Conservation (phyloP, 768 basidiomycete species). For the Kwoniella sp. region DNA sequence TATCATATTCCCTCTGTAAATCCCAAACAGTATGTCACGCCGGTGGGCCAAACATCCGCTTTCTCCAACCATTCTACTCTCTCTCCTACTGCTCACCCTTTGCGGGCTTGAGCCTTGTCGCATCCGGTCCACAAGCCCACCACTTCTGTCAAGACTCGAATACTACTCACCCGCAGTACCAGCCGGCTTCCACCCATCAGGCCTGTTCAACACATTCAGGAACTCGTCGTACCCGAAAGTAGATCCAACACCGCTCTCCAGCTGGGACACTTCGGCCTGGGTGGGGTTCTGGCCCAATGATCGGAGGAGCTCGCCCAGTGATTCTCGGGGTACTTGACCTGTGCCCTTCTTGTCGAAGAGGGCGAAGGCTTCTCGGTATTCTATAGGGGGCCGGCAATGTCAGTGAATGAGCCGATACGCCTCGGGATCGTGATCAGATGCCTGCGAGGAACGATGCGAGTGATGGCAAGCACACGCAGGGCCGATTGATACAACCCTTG, state of each 20-base stretch:
- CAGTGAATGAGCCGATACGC: too few species aligned
- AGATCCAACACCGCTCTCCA: conserved; percentile 70
- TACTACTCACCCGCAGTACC: conserved; percentile 87
- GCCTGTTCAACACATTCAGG: conserved; percentile 84
- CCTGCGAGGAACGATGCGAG: too few species aligned
- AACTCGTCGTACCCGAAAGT: conserved; percentile 83
- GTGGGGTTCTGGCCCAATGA: conserved; percentile 99
- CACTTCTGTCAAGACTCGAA: too few species aligned
- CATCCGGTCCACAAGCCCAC: conserved; percentile 10
- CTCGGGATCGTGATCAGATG: too few species aligned
- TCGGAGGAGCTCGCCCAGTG: conserved; percentile 86
- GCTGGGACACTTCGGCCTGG: conserved; percentile 89
- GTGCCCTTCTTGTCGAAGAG: conserved; percentile 97
- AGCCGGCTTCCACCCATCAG: conserved; percentile 95
- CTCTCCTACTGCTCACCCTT: too few species aligned
- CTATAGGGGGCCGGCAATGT: conserved; percentile 57
- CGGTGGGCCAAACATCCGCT: too few species aligned
- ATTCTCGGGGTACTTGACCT: conserved; percentile 82
- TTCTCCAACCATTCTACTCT: too few species aligned
- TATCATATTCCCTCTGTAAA: too few species aligned
- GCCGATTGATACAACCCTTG: too few species aligned
- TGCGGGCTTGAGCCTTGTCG: too few species aligned
- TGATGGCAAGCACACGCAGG: too few species aligned
- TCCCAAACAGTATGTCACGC: background rate
- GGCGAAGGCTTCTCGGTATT: conserved; percentile 96